Base-by-base conservation (phyloP, 495 filamentous ascomycete species). In the Hyaloscypha variabilis region DNA sequence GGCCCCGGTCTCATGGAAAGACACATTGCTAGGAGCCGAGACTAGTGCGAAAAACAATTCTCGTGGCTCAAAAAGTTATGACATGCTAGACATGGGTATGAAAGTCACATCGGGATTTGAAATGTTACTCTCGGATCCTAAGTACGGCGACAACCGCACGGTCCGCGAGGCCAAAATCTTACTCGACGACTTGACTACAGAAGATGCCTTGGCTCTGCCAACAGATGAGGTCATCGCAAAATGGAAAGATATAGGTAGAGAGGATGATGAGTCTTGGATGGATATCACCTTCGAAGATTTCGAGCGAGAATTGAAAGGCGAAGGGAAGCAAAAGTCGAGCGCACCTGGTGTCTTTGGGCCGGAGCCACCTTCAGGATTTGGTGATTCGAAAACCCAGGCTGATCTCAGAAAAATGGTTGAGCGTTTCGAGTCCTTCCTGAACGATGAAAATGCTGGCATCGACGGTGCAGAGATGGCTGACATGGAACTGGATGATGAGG, bases 41-140 rank as follows among this genome's bases (percentile, higher is more conserved):
- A 74, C 66, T 21, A 49, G 8, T 8, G 52, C 42, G 3, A 28
- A 6, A 8, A 49, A 61, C 8, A 57, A 68, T 24, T 62, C 72
- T 14, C 71, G 81, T 26, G 67, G 65, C 1, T 74, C 74, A 62
- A 77, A 73, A 54, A 69, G 51, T 10, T 76, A 83, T 54, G 72
- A 75, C 4, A 78, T 78, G n/a, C 72, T 88, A 5, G 91, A 94
- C 63, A 78, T 90, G 11, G 94, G 94, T 6, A 94, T 96, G 88
- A 99, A 97, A 76, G 72, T 97, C 21, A 83, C 92, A 5, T 91
- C 89, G 67, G 96, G 94, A 0, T 92, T 97, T 69, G 95, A 98
- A 78, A 95, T 98, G 86, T 83, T 98, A 23, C 72, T 93, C 1
- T 76, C 76, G 17, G 84, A 90, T 69, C 81, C 87, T 14, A 82